Base-by-base conservation (phyloP, 495 filamentous ascomycete species). In the Penicillium steckii region DNA sequence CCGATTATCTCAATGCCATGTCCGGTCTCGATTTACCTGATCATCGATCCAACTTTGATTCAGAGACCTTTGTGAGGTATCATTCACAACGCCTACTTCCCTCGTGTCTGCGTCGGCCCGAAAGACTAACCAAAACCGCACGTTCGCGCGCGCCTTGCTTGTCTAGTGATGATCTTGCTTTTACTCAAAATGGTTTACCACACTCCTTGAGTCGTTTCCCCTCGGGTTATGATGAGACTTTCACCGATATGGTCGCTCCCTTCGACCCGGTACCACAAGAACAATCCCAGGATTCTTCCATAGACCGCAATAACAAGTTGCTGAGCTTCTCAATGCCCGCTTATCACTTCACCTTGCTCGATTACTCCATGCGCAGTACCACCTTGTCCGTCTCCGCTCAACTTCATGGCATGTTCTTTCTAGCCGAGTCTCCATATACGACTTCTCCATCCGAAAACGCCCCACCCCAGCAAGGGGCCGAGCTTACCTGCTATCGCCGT, bases 391-490 rank as follows among this genome's bases (percentile, higher is more conserved):
- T 95, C 64, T 82, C 86, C 8, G 90, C 90, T 37, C 91, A 95
- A 68, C 72, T 96, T 25, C 89, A 94, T 63, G 91, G 91, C 73
- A 95, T 95, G 90, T 96, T 96, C 73, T 95, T 94, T 61, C 81
- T 96, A 5, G 91, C 91, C 44, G 91, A 96, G 72, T 73, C 91
- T 54, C 86, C 89, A 12, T 82, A 80, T 68, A 82, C 89, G 21
- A 79, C 80, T 32, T 75, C 80, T 25, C 80, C 79, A 48, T 84
- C 89, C 55, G 82, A 84, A 41, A 79, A 80, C 44, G 72, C 79
- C 32, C 75, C 86, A 7, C 87, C 90, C 1, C 72, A 75, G 44
- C 74, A 74, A 47, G 72, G 73, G 22, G 82, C 87, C 17, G 91
- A 96, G 72, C 67, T 96, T 60, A 96, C 91, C 0, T 96, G 91